These are phyloP conservation scores for Haplographium delicatum DNA, from an alignment of 495 filamentous ascomycete genomes.

Conservation along the genomic window DNA sequence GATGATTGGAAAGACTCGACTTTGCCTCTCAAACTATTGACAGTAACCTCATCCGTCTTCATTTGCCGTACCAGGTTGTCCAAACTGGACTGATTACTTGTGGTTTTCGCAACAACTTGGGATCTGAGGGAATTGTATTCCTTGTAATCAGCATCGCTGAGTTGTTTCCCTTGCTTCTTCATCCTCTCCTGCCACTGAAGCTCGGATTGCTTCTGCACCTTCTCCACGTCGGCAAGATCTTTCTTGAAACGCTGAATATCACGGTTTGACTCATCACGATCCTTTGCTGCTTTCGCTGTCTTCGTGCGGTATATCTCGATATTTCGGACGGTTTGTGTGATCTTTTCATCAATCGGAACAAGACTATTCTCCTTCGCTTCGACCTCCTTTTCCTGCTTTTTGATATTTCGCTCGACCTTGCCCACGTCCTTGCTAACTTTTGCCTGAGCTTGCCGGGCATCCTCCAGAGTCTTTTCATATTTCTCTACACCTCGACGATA, in stretches of 20 bases:
- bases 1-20: conserved; percentile 72
- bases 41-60: conserved; percentile 84
- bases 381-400: conserved; percentile 79
- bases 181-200: conserved; percentile 75
- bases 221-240: conserved; percentile 76
- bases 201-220: conserved; percentile 86
- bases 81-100: conserved; percentile 74
- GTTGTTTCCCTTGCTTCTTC: conserved; percentile 77
- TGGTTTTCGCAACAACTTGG: conserved; percentile 80
- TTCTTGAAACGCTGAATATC: conserved; percentile 68
- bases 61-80: conserved; percentile 78
- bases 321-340: conserved; percentile 70
- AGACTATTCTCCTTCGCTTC: conserved; percentile 80
- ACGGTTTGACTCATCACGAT: conserved; percentile 62
- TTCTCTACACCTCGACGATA: conserved; percentile 82
- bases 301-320: conserved; percentile 59
- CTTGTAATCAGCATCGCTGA: conserved; percentile 81
- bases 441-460: conserved; percentile 80
- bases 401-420: conserved; percentile 78
- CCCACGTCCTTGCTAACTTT: conserved; percentile 71
- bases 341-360: conserved; percentile 88
- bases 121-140: conserved; percentile 83
- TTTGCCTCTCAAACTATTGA: conserved; percentile 79
- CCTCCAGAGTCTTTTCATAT: conserved; percentile 75
- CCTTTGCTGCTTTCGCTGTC: conserved; percentile 66